Evolutionary conservation across 495 filamentous ascomycete species (phyloP), one percentile per base, ranked within the genome.

Genomic region (Aspergillus hancockii): DNA sequence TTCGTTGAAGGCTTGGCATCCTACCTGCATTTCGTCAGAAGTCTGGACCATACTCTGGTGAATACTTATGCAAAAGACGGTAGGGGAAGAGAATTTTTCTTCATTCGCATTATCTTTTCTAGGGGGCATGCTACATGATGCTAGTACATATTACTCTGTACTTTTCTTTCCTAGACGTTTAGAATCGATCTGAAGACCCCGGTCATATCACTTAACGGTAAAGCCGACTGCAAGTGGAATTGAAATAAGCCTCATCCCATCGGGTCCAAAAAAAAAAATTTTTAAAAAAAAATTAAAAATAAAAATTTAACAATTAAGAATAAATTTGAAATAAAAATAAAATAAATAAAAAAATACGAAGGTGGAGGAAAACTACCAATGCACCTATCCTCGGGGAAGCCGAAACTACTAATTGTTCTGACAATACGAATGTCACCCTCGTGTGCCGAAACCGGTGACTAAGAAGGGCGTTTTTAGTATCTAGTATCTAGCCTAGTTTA

Each of bases 391-490:
- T 56, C 61, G 61, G 61, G 34, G 45, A 59, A 46, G 61, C 56
- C 61, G 61, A 63, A 52, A 45, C 54, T 51, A 55, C n/a, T n/a
- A n/a, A n/a, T 55, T 52, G 46, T 31, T 22, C 30, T 49, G 49
- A 49, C 10, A 49, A 10, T 49, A 49, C 9, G 45, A 19, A 49
- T 49, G 45, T 3, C 50, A 31, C 18, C 50, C 19, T 36, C 25
- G 36, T 50, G 47, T 50, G 50, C 28, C n/a, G 25, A 32, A n/a
- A 32, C 18, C 7, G 30, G 49, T 25, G 23, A 36, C 34, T 36
- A 36, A 9, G 34, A 9, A 14, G 8, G 3, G 8, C 2, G 34
- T 36, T 10, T 6, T 5, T 36, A 14, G 34, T 36, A 1, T 5
- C 13, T 36, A 12, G 4, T 28, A 28, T 7, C 25, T 28, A 28